Base-by-base conservation (phyloP, 306 rosid species). In the Herpetospermum pedunculosum region DNA sequence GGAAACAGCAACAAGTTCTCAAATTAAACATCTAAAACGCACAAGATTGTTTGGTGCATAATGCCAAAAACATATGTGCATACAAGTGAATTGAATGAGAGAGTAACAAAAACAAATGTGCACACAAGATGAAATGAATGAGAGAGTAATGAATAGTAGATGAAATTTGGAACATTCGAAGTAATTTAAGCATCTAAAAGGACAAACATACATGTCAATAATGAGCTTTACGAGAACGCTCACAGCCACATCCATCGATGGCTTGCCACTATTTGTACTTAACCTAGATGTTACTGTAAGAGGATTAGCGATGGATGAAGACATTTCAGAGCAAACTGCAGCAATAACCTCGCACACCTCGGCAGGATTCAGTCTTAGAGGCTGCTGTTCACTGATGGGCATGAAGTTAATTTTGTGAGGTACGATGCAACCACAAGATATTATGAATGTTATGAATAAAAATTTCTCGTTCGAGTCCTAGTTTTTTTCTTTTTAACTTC, bases 321-420 rank as follows among this genome's bases (percentile, higher is more conserved):
- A 89, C 62, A 85, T 82, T 88, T 89, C 99, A 15, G 96, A 87
- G 92, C 99, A 92, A 87, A 95, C 99, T 73, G 96, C 99, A 72
- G 99, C 93, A 83, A 95, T 92, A 77, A 95, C 97, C 77, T 92
- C 99, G 38, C 87, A 85, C 63, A 95, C 99, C 92, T 95, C 99
- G 37, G 92, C 90, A 79, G 97, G 97, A 84, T 89, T 91, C 86
- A 95, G 81, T 59, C 97, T 92, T 80, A 95, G 81, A 83, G 99
- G 97, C 70, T 95, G 99, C 81, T 95, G 99, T 80, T 92, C 99
- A 80, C 99, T 95, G 88, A 52, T 85, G 71, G 80, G 81, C 80
- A 85, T 53, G 75, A 81, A 83, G 81, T 76, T 57, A 60, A 76
- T 71, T 75, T 79, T 55, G 78, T 83, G 64, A 83, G 86, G 77